A percentile compares a stretch with the other conserved stretches of the same genome.
These are phyloP conservation scores for Ustilago xerochloae DNA, from an alignment of 1,284 basidiomycete genomes.

Conservation along the genomic window DNA sequence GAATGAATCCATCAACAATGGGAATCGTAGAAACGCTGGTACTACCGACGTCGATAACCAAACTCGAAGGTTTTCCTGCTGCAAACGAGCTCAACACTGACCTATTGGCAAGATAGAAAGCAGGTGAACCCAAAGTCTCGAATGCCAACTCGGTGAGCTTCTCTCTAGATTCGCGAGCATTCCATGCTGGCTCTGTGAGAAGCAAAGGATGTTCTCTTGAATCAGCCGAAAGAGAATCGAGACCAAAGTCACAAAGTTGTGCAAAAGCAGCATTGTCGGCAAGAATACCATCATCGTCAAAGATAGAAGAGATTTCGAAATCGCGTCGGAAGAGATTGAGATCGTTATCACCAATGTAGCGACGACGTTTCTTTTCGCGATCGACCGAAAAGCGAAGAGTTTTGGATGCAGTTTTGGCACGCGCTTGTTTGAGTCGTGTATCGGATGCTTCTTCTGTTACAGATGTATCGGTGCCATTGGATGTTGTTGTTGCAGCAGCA, in stretches of 20 bases:
- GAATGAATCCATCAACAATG: constrained; percentile 96
- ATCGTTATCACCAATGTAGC: constrained; percentile 86
- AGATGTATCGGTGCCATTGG: constrained; percentile 7
- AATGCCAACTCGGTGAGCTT: constrained; percentile 96
- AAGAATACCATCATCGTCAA: constrained; percentile 79
- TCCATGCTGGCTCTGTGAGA: constrained; percentile 96
- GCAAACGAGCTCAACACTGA: constrained; percentile 98
- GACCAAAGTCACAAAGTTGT: constrained; percentile 42
- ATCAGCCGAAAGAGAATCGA: constrained; percentile 50
- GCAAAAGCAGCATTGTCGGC: constrained; percentile 44
- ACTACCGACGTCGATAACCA: constrained; percentile 93
- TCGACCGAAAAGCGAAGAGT: constrained; percentile 44
- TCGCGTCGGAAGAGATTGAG: constrained; percentile 89
- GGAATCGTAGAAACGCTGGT: constrained; percentile 90
- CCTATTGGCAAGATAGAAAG: constrained; percentile 95
- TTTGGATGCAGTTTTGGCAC: constrained; percentile 38
- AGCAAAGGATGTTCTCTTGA: constrained; percentile 86
- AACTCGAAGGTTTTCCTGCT: constrained; percentile 92
- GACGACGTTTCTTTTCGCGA: constrained; percentile 72
- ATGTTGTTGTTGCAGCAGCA: too few relatives aligned
- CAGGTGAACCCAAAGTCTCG: constrained; percentile 92
- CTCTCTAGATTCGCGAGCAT: constrained; percentile 87
- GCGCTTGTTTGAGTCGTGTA: constrained; percentile 31
- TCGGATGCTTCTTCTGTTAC: constrained; percentile 35
- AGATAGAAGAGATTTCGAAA: constrained; percentile 86